A percentile compares a stretch with the other conserved stretches of the same genome.
phyloP scores from a whole-genome alignment of 768 basidiomycete species.

The Russula griseocarnosa region DNA sequence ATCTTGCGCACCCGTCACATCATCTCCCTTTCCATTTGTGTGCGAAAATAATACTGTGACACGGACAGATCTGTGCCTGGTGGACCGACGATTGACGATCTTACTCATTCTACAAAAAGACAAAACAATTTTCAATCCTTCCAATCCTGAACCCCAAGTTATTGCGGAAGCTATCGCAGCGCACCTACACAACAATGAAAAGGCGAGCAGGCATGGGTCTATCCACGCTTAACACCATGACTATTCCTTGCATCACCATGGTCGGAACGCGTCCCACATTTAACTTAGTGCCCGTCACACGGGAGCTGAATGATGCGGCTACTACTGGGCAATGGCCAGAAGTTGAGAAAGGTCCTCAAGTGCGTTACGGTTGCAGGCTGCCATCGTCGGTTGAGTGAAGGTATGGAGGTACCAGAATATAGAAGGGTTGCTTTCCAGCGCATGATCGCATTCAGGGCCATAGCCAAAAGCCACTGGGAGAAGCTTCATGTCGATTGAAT shows the following conservation, averaged over 20 bases:
- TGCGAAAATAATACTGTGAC: not conserved
- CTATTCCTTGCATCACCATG: conserved; percentile 4
- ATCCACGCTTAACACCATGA: conserved; percentile 6
- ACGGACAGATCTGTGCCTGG: not conserved
- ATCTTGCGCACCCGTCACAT: not conserved
- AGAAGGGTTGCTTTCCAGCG: not conserved
- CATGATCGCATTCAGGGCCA: not conserved
- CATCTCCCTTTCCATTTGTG: not conserved
- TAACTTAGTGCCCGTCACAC: conserved; percentile 1
- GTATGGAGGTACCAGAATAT: not conserved
- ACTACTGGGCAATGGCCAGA: too few relatives aligned
- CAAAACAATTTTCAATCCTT: not conserved
- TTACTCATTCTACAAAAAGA: conserved; percentile 6
- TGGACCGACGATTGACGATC: not conserved
- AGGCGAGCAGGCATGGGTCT: not conserved
- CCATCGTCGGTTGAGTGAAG: too few relatives aligned
- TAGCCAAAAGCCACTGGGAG: not conserved
- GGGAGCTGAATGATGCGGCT: not conserved
- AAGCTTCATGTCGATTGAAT: not conserved
- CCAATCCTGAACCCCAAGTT: conserved; percentile 7
- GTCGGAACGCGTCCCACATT: conserved; percentile 8
- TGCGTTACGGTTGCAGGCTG: too few relatives aligned
- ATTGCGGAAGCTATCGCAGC: conserved; percentile 8
- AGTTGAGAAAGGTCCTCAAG: too few relatives aligned
- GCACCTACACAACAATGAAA: not conserved